Evolutionary conservation across 2,329 filamentous ascomycete genomes (phyloP).

Genomic region (Grosmannia clavigera): DNA sequence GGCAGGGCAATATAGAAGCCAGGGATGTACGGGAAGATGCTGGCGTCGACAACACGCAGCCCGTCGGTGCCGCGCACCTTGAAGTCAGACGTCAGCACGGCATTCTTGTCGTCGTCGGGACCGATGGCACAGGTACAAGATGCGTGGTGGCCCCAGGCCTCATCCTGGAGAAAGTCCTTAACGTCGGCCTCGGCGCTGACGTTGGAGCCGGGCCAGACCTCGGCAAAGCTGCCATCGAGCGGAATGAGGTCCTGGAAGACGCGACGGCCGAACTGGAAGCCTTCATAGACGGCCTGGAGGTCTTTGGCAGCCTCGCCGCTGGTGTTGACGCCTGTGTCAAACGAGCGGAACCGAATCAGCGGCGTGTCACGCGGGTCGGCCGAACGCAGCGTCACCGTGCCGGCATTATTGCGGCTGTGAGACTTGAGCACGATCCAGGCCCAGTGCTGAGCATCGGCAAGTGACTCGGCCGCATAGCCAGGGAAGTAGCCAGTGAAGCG

Average conservation of each 20-base stretch:
- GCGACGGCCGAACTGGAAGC: conserved; percentile 11
- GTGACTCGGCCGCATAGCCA: conserved; percentile 20
- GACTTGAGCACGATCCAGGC: conserved; percentile 42
- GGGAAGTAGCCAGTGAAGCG: conserved; percentile 28
- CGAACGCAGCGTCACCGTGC: conserved; percentile 48
- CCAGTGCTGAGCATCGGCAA: conserved; percentile 26
- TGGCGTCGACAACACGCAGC: conserved; percentile 43
- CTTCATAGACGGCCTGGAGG: conserved; percentile 11
- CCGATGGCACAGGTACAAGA: conserved; percentile 40
- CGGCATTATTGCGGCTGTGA: conserved; percentile 49
- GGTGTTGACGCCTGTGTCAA: conserved; percentile 22
- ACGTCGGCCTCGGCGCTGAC: not conserved
- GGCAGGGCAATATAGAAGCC: conserved; percentile 33
- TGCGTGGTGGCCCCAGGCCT: conserved; percentile 42
- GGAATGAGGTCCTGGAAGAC: conserved; percentile 7
- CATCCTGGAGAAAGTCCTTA: conserved; percentile 17
- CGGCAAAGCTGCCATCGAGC: conserved; percentile 4
- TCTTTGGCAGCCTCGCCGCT: conserved; percentile 4
- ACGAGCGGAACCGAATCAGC: conserved; percentile 50
- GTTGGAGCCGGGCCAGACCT: conserved; percentile 1
- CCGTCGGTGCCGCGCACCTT: conserved; percentile 37
- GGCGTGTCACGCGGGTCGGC: conserved; percentile 52
- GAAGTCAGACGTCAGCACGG: conserved; percentile 40
- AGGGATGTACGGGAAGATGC: conserved; percentile 31
- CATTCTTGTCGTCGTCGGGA: conserved; percentile 32